These are phyloP conservation scores for Epipyxis sp. DNA, from an alignment of 108 stramenopile species.

Conservation along the genomic window DNA sequence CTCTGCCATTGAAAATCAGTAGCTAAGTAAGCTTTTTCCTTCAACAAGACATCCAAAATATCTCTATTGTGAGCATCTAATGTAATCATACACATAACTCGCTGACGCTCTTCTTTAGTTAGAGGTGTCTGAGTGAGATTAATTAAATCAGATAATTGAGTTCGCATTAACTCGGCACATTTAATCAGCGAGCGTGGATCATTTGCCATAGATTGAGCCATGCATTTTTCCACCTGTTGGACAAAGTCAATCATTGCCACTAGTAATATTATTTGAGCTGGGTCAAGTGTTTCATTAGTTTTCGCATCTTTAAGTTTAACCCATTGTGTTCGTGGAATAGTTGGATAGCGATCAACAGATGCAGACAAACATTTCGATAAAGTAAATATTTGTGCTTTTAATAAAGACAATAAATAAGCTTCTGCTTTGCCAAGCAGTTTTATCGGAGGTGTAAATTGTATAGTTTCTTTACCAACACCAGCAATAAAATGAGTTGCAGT, in stretches of 20 bases:
- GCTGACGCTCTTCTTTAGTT: constrained; percentile 43
- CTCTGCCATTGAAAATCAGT: constrained; percentile 59
- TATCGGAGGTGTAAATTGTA: constrained; percentile 44
- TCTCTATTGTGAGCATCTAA: constrained; percentile 60
- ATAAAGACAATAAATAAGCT: constrained; percentile 9
- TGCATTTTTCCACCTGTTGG: constrained; percentile 26
- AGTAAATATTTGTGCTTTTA: constrained; percentile 23
- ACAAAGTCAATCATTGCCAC: constrained; percentile 27
- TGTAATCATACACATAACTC: constrained; percentile 55
- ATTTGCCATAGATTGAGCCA: background rate
- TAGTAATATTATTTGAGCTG: constrained; percentile 26
- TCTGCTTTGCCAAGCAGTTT: constrained; percentile 48
- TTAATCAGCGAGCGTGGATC: background rate
- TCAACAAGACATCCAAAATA: constrained; percentile 48
- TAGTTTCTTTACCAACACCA: constrained; percentile 43
- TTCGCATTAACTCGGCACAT: constrained; percentile 9
- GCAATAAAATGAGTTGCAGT: constrained; percentile 42
- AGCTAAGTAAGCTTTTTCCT: constrained; percentile 36
- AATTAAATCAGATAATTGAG: constrained; percentile 39
- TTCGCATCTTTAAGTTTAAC: background rate
- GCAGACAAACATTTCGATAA: constrained; percentile 19
- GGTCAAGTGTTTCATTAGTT: constrained; percentile 2
- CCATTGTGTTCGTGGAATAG: constrained; percentile 13
- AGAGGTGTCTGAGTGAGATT: constrained; percentile 40
- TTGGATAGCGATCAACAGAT: background rate